Evolutionary conservation across 192 early-diverging fungal species (phyloP), one percentile per base, ranked within the genome.

Genomic region (Funneliformis geosporum): DNA sequence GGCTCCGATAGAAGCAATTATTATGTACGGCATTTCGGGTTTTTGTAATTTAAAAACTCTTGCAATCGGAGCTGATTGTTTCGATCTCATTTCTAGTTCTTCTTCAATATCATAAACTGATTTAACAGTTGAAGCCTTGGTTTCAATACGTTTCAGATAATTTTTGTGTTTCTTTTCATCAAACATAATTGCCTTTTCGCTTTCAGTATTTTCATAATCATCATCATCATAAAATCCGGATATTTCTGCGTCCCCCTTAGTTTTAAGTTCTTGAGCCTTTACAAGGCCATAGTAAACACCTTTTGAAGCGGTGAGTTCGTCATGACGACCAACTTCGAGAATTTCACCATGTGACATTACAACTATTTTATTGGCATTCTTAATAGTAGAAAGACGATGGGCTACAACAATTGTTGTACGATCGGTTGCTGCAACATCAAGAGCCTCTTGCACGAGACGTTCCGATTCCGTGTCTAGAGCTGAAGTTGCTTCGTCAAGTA

Each of bases 401-500:
- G 93, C 93, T 74, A 92, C 85, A 9, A 91, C 88, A 70, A 94
- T 91, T 27, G 93, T 91, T 1, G 91, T 93, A 23, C 93, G 83
- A 40, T 86, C 87, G 25, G 82, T 71, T 7, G 85, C 60, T 11
- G 88, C 89, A 5, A 73, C 79, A 67, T 91, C 89, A 27, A 95
- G 80, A 21, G 92, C 89, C 50, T 85, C 87, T 67, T 94, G 92
- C 25, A 96, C 92, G 2, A 88, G 77, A 8, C 87, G 72, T 81
- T 92, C 92, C 23, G 87, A 87, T 60, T 88, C 91, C 16, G 91
- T 90, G 73, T 94, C 94, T 60, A 95, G 77, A 0, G 94, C 94
- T 14, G 88, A 90, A 9, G 94, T 94, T 2, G 93, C 92, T 79
- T 94, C 94, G 68, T 96, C 94, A 23, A 95, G 82, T 2, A 95